phyloP scores from a whole-genome alignment of 208 protist genomes.

The Leishmania martiniquensis region DNA sequence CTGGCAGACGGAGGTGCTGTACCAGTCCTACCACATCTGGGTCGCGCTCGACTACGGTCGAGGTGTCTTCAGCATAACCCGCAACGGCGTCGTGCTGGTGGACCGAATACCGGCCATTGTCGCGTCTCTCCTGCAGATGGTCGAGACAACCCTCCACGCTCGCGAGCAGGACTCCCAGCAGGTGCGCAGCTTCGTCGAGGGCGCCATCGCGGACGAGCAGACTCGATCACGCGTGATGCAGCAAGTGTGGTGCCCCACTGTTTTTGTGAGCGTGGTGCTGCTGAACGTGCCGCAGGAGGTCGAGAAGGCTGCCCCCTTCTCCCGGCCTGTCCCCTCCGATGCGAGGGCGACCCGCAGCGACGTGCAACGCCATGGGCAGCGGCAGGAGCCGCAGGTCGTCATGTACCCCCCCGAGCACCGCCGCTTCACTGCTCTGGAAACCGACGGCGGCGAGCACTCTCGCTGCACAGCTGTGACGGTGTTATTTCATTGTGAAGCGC shows the following conservation, averaged over 20 bases:
- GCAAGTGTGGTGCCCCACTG: constrained; percentile 74
- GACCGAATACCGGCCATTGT: constrained; percentile 77
- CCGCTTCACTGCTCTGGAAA: constrained; percentile 43
- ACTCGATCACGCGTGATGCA: constrained; percentile 40
- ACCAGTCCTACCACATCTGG: constrained; percentile 82
- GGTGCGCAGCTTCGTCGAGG: constrained; percentile 53
- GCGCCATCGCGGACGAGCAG: constrained; percentile 40
- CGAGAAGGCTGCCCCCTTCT: constrained; percentile 24
- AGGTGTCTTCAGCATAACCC: constrained; percentile 68
- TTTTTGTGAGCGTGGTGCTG: constrained; percentile 74
- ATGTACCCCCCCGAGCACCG: constrained; percentile 48
- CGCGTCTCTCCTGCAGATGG: constrained; percentile 60
- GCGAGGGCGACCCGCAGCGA: neutral
- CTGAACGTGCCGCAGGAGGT: constrained; percentile 68
- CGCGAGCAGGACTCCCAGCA: constrained; percentile 52
- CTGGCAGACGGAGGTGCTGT: constrained; percentile 83
- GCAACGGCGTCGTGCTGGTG: constrained; percentile 71
- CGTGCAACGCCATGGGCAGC: neutral
- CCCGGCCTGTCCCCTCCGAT: neutral
- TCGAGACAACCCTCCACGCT: constrained; percentile 62
- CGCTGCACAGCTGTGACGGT: constrained; percentile 46
- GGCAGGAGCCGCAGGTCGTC: constrained; percentile 15
- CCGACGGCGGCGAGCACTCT: constrained; percentile 15
- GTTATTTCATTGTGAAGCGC: constrained; percentile 59
- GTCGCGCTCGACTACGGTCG: constrained; percentile 79